phyloP scores from a whole-genome alignment of 1,284 basidiomycete species.

The Earliella scabrosa region DNA sequence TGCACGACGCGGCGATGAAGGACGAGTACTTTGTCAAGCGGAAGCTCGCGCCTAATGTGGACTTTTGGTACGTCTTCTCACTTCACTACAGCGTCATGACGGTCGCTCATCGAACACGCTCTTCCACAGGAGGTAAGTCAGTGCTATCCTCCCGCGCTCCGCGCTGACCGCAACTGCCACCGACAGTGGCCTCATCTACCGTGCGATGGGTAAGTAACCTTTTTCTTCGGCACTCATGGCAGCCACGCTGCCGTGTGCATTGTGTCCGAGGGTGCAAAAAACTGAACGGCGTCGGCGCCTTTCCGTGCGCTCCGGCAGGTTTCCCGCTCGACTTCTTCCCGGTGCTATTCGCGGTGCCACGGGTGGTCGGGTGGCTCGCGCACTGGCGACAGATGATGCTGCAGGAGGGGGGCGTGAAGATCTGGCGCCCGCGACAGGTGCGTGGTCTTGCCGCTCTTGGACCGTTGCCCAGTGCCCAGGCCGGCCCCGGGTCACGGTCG shows the following conservation, averaged over 20 bases:
- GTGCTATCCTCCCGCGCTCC: neutral
- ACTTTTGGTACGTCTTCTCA: slow-evolving; percentile 68
- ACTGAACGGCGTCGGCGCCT: slow-evolving; percentile 4
- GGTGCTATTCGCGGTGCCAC: slow-evolving; percentile 86
- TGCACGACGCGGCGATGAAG: slow-evolving; percentile 86
- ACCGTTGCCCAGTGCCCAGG: slow-evolving; percentile 4
- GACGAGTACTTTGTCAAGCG: slow-evolving; percentile 85
- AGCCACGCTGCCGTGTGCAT: slow-evolving; percentile 1
- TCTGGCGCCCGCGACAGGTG: slow-evolving; percentile 88
- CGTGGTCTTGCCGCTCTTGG: slow-evolving; percentile 20
- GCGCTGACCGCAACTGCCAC: slow-evolving; percentile 12
- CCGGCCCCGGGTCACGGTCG: neutral
- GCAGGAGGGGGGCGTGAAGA: slow-evolving; percentile 84
- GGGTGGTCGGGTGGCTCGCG: slow-evolving; percentile 89
- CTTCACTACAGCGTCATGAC: slow-evolving; percentile 8
- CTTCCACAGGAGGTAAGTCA: slow-evolving; percentile 49
- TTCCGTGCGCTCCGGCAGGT: slow-evolving; percentile 45
- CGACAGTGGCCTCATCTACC: slow-evolving; percentile 80
- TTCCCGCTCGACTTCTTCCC: slow-evolving; percentile 93
- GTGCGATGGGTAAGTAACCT: slow-evolving; percentile 74
- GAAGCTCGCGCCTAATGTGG: slow-evolving; percentile 80
- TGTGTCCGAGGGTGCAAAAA: slow-evolving; percentile 8
- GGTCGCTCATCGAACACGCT: slow-evolving; percentile 13
- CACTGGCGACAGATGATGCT: slow-evolving; percentile 94
- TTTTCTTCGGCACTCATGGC: too few relatives aligned